These are phyloP conservation scores for Trametes maxima DNA, from an alignment of 768 basidiomycete genomes.

Conservation along the genomic window DNA sequence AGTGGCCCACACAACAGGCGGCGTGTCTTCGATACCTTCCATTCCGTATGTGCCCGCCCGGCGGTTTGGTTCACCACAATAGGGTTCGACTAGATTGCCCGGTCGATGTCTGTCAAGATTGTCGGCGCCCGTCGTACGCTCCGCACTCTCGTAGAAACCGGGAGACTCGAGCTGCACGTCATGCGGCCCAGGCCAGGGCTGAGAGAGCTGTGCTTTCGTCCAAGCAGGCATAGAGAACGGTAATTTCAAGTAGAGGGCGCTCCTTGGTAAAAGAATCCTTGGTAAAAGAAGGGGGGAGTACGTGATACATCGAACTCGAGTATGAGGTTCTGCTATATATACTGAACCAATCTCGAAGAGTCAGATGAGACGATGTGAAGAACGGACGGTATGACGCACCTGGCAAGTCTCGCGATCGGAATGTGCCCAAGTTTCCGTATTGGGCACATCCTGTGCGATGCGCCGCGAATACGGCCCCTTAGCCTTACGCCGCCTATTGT, in stretches of 20 bases:
- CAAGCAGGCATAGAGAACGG: slow-evolving; percentile 9
- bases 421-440: too few relatives aligned
- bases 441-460: too few relatives aligned
- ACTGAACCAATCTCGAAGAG: too few relatives aligned
- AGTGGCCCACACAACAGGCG: too few relatives aligned
- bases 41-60: slow-evolving; percentile 13
- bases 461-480: too few relatives aligned
- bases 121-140: background rate
- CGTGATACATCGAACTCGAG: too few relatives aligned
- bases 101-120: slow-evolving; percentile 9
- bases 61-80: slow-evolving; percentile 8
- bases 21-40: background rate
- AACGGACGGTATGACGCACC: too few relatives aligned
- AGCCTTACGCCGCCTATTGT: too few relatives aligned
- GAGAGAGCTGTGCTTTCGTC: slow-evolving; percentile 1
- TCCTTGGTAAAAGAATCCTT: background rate
- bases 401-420: too few relatives aligned
- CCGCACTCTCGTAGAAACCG: slow-evolving; percentile 6
- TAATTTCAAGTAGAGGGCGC: background rate
- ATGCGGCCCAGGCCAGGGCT: slow-evolving; percentile 13
- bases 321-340: too few relatives aligned
- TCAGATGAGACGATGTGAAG: too few relatives aligned
- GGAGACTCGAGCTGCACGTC: slow-evolving; percentile 6
- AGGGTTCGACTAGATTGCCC: background rate
- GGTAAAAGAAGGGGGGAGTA: background rate